Conservation (phyloP, 148 eudicot species). For the Limonium bicolor region DNA sequence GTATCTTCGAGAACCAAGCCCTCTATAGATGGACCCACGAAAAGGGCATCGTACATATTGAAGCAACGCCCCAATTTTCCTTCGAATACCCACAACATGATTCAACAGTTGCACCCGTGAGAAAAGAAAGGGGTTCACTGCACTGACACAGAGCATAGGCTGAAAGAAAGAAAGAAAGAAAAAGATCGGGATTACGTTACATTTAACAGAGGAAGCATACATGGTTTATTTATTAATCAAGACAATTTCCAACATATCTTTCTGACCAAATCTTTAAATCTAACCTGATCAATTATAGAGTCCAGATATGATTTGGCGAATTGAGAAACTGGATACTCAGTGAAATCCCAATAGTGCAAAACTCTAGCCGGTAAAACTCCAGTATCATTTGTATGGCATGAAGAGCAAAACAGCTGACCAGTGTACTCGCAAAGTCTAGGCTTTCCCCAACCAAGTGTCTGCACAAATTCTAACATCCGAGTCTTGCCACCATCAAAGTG, state of each 20-base stretch:
- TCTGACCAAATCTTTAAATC: not conserved
- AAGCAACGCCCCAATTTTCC: constrained; percentile 69
- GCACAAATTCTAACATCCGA: constrained; percentile 50
- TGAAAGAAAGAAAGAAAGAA: constrained; percentile 21
- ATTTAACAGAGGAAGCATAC: no score
- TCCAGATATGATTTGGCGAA: constrained; percentile 84
- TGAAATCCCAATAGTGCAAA: constrained; percentile 93
- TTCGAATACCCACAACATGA: constrained; percentile 59
- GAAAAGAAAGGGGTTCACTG: constrained; percentile 75
- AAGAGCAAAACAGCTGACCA: constrained; percentile 81
- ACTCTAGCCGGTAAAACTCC: constrained; percentile 89
- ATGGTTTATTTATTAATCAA: no score
- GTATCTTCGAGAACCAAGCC: constrained; percentile 84
- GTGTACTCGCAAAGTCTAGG: constrained; percentile 94
- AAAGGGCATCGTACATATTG: constrained; percentile 79
- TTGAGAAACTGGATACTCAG: constrained; percentile 72
- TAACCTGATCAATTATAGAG: constrained; percentile 28
- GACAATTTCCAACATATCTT: not conserved
- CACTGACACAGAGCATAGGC: constrained; percentile 99
- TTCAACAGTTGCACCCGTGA: constrained; percentile 68
- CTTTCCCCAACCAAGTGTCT: constrained; percentile 83
- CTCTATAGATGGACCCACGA: constrained; percentile 64
- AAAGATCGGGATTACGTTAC: constrained; percentile 1
- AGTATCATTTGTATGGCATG: constrained; percentile 74
- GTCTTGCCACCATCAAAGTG: constrained; percentile 75